Evolutionary conservation across 495 filamentous ascomycete species (phyloP).

Genomic region (Aspergillus wentii): DNA sequence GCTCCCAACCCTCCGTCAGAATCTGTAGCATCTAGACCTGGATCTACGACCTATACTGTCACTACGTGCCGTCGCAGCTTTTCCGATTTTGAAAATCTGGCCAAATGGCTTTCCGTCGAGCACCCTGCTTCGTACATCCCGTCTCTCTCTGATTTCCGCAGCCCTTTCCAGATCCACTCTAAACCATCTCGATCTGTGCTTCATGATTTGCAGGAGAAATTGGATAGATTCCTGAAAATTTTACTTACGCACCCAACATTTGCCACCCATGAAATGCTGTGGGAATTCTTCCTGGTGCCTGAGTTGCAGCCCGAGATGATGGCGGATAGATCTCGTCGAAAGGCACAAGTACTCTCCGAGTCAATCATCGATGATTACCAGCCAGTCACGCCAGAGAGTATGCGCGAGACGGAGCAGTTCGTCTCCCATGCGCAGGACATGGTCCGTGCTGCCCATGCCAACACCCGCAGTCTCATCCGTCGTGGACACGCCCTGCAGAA

Average conservation of each 20-base stretch:
- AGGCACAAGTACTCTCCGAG: constrained; percentile 76
- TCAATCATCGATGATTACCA: constrained; percentile 82
- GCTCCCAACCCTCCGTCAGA: constrained; percentile 41
- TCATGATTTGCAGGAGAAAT: constrained; percentile 78
- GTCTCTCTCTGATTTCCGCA: constrained; percentile 69
- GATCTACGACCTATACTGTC: constrained; percentile 69
- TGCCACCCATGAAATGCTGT: constrained; percentile 92
- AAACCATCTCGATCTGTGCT: constrained; percentile 83
- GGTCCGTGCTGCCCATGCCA: constrained; percentile 74
- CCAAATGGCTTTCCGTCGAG: constrained; percentile 80
- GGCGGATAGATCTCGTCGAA: constrained; percentile 79
- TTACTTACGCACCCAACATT: constrained; percentile 90
- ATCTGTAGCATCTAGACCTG: constrained; percentile 30
- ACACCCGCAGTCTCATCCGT: constrained; percentile 74
- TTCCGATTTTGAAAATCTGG: constrained; percentile 86
- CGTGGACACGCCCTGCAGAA: constrained; percentile 31
- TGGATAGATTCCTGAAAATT: constrained; percentile 82
- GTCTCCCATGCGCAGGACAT: constrained; percentile 83
- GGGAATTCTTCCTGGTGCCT: constrained; percentile 98
- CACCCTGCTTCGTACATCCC: constrained; percentile 96
- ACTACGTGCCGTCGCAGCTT: constrained; percentile 92
- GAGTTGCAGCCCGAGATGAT: constrained; percentile 88
- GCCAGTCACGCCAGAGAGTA: constrained; percentile 65
- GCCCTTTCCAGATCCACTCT: constrained; percentile 87
- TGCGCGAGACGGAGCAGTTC: constrained; percentile 91